Evolutionary conservation across 257 asterid genomes (phyloP).

Genomic region (Mitragyna speciosa): DNA sequence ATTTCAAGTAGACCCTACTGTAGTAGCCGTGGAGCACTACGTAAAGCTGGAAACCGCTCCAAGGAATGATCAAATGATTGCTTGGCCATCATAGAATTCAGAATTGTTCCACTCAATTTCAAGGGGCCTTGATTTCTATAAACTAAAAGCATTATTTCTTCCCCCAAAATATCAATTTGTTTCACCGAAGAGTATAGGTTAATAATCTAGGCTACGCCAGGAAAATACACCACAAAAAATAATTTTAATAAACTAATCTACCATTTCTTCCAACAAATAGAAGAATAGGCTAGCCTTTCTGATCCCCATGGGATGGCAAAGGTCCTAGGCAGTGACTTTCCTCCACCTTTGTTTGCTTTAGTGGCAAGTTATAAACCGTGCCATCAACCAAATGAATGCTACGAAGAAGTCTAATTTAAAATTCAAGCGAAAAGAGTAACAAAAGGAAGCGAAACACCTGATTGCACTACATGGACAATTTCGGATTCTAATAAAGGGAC

Average conservation of each 20-base stretch:
- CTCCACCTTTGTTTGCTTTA: not conserved
- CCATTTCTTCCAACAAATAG: no score
- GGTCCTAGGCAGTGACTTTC: not conserved
- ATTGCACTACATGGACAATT: not conserved
- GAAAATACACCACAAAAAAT: no score
- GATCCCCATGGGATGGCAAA: not conserved
- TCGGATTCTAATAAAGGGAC: not conserved
- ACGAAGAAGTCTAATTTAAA: not conserved
- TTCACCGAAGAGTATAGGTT: not conserved
- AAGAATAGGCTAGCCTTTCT: no score
- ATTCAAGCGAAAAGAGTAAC: no score
- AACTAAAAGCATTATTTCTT: not conserved
- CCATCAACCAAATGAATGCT: not conserved
- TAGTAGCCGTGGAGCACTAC: slow-evolving; percentile 8
- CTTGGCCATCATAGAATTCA: slow-evolving; percentile 17
- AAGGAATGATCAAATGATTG: slow-evolving; percentile 16
- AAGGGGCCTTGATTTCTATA: not conserved
- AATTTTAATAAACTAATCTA: not conserved
- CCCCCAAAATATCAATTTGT: not conserved
- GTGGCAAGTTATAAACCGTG: not conserved
- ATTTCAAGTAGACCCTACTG: not conserved
- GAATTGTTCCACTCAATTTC: slow-evolving; percentile 1
- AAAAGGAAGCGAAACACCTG: not conserved
- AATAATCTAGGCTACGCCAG: not conserved
- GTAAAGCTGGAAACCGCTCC: slow-evolving; percentile 5